These are phyloP conservation scores for Fusarium sororula DNA, from an alignment of 2,329 filamentous ascomycete genomes.

Conservation along the genomic window DNA sequence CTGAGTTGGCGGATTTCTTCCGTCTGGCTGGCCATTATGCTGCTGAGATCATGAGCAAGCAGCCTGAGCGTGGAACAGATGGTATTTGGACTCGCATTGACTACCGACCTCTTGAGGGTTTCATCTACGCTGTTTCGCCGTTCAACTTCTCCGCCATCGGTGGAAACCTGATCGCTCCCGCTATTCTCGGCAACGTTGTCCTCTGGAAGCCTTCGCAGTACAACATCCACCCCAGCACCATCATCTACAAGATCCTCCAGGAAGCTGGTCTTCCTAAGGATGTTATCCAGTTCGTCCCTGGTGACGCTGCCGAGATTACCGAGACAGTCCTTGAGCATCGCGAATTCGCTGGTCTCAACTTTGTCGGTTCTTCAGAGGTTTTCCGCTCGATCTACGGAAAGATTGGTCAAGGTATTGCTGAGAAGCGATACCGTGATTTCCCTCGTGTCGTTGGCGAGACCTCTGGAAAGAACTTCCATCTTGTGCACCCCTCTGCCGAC, in stretches of 20 bases:
- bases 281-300: conserved; percentile 93
- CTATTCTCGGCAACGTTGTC: conserved; percentile 92
- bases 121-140: conserved; percentile 91
- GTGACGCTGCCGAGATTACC: conserved; percentile 85
- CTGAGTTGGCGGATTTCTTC: conserved; percentile 91
- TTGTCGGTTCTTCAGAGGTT: conserved; percentile 89
- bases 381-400: conserved; percentile 89
- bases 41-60: conserved; percentile 53
- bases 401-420: conserved; percentile 82
- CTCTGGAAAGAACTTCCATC: conserved; percentile 92
- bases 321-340: conserved; percentile 77
- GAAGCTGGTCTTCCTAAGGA: conserved; percentile 89
- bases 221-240: conserved; percentile 86
- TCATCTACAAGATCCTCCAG: conserved; percentile 88
- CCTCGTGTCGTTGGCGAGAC: conserved; percentile 91
- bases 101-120: conserved; percentile 91
- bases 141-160: conserved; percentile 98
- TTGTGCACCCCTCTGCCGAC: conserved; percentile 81
- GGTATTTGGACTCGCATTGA: conserved; percentile 73
- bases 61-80: conserved; percentile 46
- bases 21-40: conserved; percentile 94
- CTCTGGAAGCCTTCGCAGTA: conserved; percentile 94
- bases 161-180: conserved; percentile 84
- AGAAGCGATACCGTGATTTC: conserved; percentile 84
- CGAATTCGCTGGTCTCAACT: conserved; percentile 90